A percentile compares a stretch with the other conserved stretches of the same genome.
Conservation (phyloP, 2,329 filamentous ascomycete species). For the Fusarium compactum region DNA sequence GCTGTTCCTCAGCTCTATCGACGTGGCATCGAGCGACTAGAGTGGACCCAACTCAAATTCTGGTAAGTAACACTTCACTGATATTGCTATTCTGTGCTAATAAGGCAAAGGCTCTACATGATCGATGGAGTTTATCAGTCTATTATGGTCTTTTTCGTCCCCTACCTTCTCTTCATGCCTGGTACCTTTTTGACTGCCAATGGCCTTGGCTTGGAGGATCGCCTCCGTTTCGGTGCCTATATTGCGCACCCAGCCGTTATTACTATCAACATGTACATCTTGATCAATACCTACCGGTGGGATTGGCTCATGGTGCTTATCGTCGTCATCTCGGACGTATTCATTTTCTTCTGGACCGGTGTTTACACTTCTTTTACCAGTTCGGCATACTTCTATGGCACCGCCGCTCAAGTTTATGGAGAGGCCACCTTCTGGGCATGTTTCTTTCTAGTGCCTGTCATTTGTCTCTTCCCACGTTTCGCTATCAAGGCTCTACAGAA, state of each 20-base stretch:
- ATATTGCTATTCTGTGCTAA: constrained; percentile 18
- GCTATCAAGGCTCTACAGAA: constrained; percentile 90
- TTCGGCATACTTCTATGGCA: constrained; percentile 75
- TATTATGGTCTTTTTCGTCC: constrained; percentile 91
- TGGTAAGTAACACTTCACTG: constrained; percentile 72
- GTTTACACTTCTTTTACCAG: constrained; percentile 73
- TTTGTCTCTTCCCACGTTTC: constrained; percentile 90
- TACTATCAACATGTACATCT: constrained; percentile 92
- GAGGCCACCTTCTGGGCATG: constrained; percentile 89
- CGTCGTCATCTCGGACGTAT: constrained; percentile 81
- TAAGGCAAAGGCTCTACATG: constrained; percentile 82
- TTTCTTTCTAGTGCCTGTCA: constrained; percentile 80
- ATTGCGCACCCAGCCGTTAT: constrained; percentile 86
- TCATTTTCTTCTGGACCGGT: constrained; percentile 97
- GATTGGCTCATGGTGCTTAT: constrained; percentile 95
- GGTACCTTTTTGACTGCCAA: constrained; percentile 77
- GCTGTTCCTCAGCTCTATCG: constrained; percentile 96
- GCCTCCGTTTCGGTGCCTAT: constrained; percentile 86
- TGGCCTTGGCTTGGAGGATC: constrained; percentile 82
- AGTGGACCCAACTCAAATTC: constrained; percentile 97
- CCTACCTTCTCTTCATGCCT: constrained; percentile 80
- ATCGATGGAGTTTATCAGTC: constrained; percentile 94
- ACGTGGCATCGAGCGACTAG: constrained; percentile 91
- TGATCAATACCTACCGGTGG: constrained; percentile 98
- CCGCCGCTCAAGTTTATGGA: constrained; percentile 82